A percentile compares a stretch with the other conserved stretches of the same genome.
phyloP scores from a whole-genome alignment of 257 asterid genomes.

The Jacaranda mimosifolia region DNA sequence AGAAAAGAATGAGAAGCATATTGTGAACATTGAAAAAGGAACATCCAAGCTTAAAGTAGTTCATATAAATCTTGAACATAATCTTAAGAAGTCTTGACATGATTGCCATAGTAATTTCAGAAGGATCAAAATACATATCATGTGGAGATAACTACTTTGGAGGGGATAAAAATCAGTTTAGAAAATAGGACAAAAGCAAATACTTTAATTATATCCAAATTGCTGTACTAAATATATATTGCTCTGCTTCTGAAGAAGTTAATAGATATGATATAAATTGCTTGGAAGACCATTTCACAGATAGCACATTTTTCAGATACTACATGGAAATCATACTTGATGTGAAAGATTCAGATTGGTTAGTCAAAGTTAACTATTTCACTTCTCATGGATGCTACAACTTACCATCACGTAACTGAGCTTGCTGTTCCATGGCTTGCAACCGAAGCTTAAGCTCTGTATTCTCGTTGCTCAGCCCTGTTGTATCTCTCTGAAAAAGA shows the following conservation, averaged over 20 bases:
- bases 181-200: not conserved
- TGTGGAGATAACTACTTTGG: not conserved
- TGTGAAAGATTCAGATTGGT: not conserved
- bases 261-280: not conserved
- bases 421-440: conserved; percentile 99
- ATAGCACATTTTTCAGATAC: not conserved
- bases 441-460: conserved; percentile 91
- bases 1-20: not conserved
- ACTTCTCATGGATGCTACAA: not conserved
- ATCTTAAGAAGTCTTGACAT: not conserved
- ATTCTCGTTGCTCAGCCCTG: conserved; percentile 85
- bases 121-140: conserved; percentile 2
- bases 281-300: not conserved
- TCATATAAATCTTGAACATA: not conserved
- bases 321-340: not conserved
- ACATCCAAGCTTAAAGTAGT: too few species aligned
- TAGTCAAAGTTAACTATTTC: not conserved
- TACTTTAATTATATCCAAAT: not conserved
- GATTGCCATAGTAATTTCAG: not conserved
- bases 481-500: conserved; percentile 81
- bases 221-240: not conserved
- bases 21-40: not conserved
- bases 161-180: not conserved
- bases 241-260: not conserved
- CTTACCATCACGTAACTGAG: conserved; percentile 92